Evolutionary conservation across 306 rosid genomes (phyloP), one percentile per base, ranked within the genome.

Genomic region (Rosa chinensis): DNA sequence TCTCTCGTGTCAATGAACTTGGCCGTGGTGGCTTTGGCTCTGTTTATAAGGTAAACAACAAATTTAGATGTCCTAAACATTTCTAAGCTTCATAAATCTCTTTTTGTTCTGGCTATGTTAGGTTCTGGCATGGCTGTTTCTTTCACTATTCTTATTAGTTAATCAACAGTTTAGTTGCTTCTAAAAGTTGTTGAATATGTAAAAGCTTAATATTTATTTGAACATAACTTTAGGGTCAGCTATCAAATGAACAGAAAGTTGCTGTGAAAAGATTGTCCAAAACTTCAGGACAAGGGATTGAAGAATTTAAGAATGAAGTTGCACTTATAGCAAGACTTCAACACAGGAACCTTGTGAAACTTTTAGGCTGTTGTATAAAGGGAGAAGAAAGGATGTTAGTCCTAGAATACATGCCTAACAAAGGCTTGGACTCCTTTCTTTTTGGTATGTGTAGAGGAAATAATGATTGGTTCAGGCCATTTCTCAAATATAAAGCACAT

Each of bases 241-340:
- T 80, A 28, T 56, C 75, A 21, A 55, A 55, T 44, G 71, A 35
- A 13, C 80, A 74, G n/a, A 44, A 44, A 7, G 62, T 81, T 43
- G 80, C 84, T 4, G 86, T 88, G 21, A 91, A 89, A 83, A 86
- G 89, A 73, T 66, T 91, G 63, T 82, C 92, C 18, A 86, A 75
- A 45, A 12, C 59, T 64, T 89, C 93, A 3, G 85, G 88, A 32
- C 92, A 88, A 82, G 93, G 97, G 40, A 52, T 63, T 55, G 85
- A 86, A 62, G 92, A 91, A 63, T 88, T 91, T 58, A 88, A 85
- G 76, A 91, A 83, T 53, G 92, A 89, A 79, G 83, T 88, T 68
- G 72, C 64, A 42, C 76, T 91, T 69, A 91, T 91, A 59, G 84
- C 89, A 5, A 88, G 81, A 80, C 97, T 91, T 53, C 92, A 89